These are phyloP conservation scores for Phaeolepiota aurea DNA, from an alignment of 768 basidiomycete species.

Conservation along the genomic window DNA sequence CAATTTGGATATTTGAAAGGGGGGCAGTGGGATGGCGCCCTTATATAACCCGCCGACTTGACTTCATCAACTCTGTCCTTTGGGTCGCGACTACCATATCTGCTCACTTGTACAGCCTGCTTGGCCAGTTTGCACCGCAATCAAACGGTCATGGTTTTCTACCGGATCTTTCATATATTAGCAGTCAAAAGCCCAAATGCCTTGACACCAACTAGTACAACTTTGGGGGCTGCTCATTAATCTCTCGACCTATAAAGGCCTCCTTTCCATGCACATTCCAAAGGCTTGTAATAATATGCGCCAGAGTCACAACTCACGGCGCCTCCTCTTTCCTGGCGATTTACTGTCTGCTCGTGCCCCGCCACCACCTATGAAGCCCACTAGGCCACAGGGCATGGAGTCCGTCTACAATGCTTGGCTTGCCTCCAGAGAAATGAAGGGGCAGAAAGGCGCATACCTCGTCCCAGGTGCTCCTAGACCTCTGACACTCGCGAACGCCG, in stretches of 20 bases:
- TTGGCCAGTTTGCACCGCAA: conserved; percentile 24
- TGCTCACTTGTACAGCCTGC: conserved; percentile 31
- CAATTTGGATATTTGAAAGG: conserved; percentile 29
- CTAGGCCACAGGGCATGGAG: conserved; percentile 16
- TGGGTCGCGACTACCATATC: conserved; percentile 39
- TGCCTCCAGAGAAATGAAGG: conserved; percentile 43
- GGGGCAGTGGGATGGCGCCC: conserved; percentile 10
- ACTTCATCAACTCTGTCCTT: conserved; percentile 15
- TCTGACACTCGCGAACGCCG: conserved; percentile 47
- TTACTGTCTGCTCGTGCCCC: conserved; percentile 20
- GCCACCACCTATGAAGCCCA: conserved; percentile 10
- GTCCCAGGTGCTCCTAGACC: conserved; percentile 65
- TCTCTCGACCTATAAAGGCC: conserved; percentile 17
- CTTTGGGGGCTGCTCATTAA: conserved; percentile 15
- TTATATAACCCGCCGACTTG: conserved; percentile 14
- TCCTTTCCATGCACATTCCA: conserved; percentile 9
- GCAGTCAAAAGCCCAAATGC: conserved; percentile 18
- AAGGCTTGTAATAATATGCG: conserved; percentile 24
- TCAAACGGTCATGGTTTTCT: conserved; percentile 38
- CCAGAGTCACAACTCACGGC: conserved; percentile 24
- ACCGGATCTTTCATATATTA: conserved; percentile 40
- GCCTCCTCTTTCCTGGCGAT: conserved; percentile 26
- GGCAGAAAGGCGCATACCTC: conserved; percentile 35
- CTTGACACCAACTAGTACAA: no score
- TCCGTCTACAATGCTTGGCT: conserved; percentile 48